Evolutionary conservation across 2,329 filamentous ascomycete species (phyloP).

Genomic region (Penicillium digitatum): DNA sequence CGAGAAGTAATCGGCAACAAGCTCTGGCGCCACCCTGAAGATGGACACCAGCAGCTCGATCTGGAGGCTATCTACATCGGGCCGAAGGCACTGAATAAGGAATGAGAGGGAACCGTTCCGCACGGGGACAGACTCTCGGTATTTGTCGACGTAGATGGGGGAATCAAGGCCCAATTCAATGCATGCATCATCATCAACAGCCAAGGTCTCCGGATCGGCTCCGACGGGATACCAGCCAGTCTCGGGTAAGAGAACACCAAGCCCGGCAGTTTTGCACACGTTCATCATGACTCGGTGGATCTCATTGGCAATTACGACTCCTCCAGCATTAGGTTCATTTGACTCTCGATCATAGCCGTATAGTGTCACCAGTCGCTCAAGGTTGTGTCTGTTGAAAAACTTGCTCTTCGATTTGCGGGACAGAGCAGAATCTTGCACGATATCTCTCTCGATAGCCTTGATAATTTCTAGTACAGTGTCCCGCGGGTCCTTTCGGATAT

Average conservation of each 20-base stretch:
- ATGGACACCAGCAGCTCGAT: conserved; percentile 76
- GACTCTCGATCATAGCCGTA: conserved; percentile 54
- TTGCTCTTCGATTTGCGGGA: conserved; percentile 69
- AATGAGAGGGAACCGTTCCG: conserved; percentile 75
- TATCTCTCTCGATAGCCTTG: conserved; percentile 62
- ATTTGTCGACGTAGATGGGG: conserved; percentile 66
- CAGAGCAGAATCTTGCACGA: conserved; percentile 72
- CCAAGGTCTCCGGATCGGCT: conserved; percentile 55
- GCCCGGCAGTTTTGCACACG: conserved; percentile 67
- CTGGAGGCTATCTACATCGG: conserved; percentile 77
- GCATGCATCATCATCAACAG: conserved; percentile 45
- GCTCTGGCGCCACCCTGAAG: conserved; percentile 76
- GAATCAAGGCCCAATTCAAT: conserved; percentile 66
- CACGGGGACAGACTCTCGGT: conserved; percentile 63
- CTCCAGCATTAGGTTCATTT: conserved; percentile 45
- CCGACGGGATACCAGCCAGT: conserved; percentile 80
- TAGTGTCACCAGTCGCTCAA: conserved; percentile 67
- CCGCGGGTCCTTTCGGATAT: conserved; percentile 72
- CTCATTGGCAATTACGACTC: conserved; percentile 58
- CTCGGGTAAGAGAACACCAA: conserved; percentile 71
- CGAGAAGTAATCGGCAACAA: conserved; percentile 82
- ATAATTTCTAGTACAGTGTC: conserved; percentile 72
- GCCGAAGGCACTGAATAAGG: conserved; percentile 73
- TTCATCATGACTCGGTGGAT: conserved; percentile 72
- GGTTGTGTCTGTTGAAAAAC: conserved; percentile 68